A percentile compares a stretch with the other conserved stretches of the same genome.
Evolutionary conservation across 1,284 basidiomycete genomes (phyloP).

Genomic region (Malassezia obtusa): DNA sequence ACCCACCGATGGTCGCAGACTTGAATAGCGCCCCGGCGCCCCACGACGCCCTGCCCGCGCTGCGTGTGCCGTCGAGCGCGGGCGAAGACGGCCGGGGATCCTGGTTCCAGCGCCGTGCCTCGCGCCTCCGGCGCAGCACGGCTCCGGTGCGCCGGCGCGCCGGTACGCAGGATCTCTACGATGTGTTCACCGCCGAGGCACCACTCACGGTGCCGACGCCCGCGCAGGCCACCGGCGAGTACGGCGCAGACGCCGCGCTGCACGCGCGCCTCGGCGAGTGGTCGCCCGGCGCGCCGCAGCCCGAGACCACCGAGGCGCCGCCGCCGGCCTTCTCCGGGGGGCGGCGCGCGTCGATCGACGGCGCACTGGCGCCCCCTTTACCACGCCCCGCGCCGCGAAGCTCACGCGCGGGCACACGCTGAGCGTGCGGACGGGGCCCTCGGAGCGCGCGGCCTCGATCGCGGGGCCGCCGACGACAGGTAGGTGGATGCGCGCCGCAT

Average conservation of each 20-base stretch:
- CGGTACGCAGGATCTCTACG: not conserved
- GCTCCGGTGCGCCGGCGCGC: not conserved
- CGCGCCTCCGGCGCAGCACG: not conserved
- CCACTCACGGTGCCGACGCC: not conserved
- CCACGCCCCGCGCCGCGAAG: not conserved
- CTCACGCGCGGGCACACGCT: not conserved
- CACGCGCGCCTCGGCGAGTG: not conserved
- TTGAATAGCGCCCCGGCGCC: not conserved
- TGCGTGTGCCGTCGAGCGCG: not conserved
- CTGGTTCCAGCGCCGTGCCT: slow-evolving; percentile 1
- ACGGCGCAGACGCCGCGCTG: not conserved
- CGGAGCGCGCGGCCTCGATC: not conserved
- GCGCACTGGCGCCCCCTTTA: not conserved
- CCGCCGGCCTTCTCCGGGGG: not conserved
- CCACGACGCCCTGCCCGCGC: not conserved
- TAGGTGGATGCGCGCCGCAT: too few relatives aligned
- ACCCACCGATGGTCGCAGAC: not conserved
- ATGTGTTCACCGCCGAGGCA: not conserved
- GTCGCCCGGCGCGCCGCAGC: not conserved
- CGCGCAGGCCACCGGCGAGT: not conserved
- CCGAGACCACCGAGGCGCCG: not conserved
- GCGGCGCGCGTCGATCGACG: not conserved
- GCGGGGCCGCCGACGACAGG: not conserved
- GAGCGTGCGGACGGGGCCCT: not conserved
- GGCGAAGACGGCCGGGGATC: not conserved